A percentile compares a stretch with the other conserved stretches of the same genome.
These are phyloP conservation scores for Thermothelomyces thermophilus DNA, from an alignment of 2,329 filamentous ascomycete species.

Conservation along the genomic window DNA sequence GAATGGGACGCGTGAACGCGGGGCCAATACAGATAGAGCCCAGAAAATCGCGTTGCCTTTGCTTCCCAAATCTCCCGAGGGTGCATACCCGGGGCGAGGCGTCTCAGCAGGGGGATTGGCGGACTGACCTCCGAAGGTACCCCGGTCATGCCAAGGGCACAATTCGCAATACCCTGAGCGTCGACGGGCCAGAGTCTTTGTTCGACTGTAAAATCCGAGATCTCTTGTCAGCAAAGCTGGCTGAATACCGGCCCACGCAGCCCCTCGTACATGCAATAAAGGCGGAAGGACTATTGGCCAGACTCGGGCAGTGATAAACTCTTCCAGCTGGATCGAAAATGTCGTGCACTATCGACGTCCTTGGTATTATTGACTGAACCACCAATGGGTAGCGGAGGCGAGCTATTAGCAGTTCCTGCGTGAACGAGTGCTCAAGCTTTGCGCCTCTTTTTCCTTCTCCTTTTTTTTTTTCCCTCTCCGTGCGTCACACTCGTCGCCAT, in stretches of 20 bases:
- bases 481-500: constrained; percentile 1
- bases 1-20: constrained; percentile 6
- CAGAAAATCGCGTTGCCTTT: constrained; percentile 3
- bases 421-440: background rate
- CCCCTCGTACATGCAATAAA: no score
- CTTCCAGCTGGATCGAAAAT: background rate
- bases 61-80: constrained; percentile 15
- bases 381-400: constrained; percentile 13
- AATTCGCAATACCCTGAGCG: constrained; percentile 22
- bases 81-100: constrained; percentile 19
- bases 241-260: constrained; percentile 3
- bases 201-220: constrained; percentile 19
- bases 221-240: constrained; percentile 22
- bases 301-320: no score
- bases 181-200: constrained; percentile 17
- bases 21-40: constrained; percentile 9
- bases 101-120: constrained; percentile 23
- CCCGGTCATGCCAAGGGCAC: constrained; percentile 29
- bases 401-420: background rate
- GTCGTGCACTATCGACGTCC: background rate
- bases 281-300: no score
- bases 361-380: background rate
- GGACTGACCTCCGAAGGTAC: constrained; percentile 27
- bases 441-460: constrained; percentile 3
- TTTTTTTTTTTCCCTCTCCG: no score